Base-by-base conservation (phyloP, 2,329 filamentous ascomycete species). In the Penicillium sp. region DNA sequence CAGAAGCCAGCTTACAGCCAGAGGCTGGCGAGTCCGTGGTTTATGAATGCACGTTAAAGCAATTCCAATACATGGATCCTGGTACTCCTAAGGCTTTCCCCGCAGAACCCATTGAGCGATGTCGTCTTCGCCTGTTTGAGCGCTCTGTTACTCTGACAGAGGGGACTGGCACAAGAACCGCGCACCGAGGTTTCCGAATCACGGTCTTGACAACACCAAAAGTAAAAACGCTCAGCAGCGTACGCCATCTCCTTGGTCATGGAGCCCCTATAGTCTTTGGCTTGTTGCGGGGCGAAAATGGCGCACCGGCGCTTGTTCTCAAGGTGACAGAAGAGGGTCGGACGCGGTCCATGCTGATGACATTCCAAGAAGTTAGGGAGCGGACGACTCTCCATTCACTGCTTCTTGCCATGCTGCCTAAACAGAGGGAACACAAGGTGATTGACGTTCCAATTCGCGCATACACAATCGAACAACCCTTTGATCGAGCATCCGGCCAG, bases 41-140 rank as follows among this genome's bases (percentile, higher is more conserved):
- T 2, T 92, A 91, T 73, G 87, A 89, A 69, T 84, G 86, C 7
- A 88, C 86, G 1, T 79, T 97, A 8, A 86, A 87, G 49, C 86
- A 89, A 29, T 92, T 96, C 66, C 91, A 94, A 70, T 95, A 94
- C 73, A 89, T 92, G 71, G 92, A 96, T 71, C 84, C 88, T 1
- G 87, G 67, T 81, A 87, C n/a, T 84, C 90, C 90, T 15, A 85
- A 88, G 61, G 83, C 86, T 1, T 97, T 97, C 73, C 91, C 92
- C 5, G 84, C 88, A 51, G 92, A 96, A 26, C 83, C 90, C 6
- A 84, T 93, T 5, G 82, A 86, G 44, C 84, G 86, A 47, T 96
- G 92, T 74, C 88, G 90, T 46, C 78, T 95, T 30, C 86, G 88
- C 7, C 74, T 97, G 3, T 96, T 94, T 70, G 91, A 96, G 73